Percentiles rank a stretch among this genome's conserved stretches.
Conservation (phyloP, 140 eudicot genomes). For the Flaveria floridana region DNA sequence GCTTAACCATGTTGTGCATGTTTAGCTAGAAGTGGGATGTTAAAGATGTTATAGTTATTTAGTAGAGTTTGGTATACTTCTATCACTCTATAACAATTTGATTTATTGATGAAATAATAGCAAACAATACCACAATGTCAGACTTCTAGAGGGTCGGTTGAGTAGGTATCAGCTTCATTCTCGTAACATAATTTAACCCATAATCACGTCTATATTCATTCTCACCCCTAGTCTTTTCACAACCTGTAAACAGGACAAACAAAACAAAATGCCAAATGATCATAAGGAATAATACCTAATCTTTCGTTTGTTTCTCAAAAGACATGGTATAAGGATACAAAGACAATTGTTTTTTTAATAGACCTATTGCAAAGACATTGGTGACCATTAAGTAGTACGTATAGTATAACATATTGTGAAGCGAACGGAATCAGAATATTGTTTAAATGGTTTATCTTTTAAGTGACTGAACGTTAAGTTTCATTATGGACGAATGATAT, state of each 20-base stretch:
- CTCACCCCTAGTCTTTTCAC: background rate
- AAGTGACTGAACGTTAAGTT: background rate
- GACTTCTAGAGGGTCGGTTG: too few species aligned
- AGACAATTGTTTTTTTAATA: background rate
- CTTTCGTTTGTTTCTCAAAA: conserved; percentile 3
- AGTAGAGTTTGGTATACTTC: too few species aligned
- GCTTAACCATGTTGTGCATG: too few species aligned
- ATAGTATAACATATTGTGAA: background rate
- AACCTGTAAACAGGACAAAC: background rate
- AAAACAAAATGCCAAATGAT: conserved; percentile 1
- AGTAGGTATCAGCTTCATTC: background rate
- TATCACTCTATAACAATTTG: too few species aligned
- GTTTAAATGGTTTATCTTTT: too few species aligned
- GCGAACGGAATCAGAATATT: background rate
- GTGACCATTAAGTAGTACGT: background rate
- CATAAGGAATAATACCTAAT: background rate
- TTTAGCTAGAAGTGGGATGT: too few species aligned
- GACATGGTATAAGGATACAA: background rate
- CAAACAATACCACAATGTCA: too few species aligned
- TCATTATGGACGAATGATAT: background rate
- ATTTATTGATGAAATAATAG: too few species aligned
- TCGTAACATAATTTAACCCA: background rate
- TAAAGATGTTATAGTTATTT: too few species aligned
- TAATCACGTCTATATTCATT: background rate
- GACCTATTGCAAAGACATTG: background rate